Evolutionary conservation across 2,329 filamentous ascomycete genomes (phyloP), one percentile per base, ranked within the genome.

Genomic region (Dothistroma pini): DNA sequence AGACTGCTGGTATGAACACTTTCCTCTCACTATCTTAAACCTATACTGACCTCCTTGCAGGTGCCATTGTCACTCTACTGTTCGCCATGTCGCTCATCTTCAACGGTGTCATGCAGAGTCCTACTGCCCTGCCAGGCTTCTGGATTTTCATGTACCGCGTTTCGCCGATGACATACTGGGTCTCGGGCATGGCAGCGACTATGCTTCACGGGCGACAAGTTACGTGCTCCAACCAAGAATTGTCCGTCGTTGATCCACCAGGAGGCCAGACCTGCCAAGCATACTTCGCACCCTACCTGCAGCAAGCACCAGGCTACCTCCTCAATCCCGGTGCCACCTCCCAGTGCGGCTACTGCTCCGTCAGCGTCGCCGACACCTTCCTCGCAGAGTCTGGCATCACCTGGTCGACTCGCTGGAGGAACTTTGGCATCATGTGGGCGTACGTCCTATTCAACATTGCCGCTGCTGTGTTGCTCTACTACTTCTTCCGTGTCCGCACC

Each of bases 101-200:
- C 68, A 75, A 78, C 66, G 80, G 87, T 71, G 87, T 90, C 3
- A 76, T 91, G 57, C 84, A 87, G 62, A 74, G 81, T 83, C 86
- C 0, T 6, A 62, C 70, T 3, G 79, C 80, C 0, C 78, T 91
- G 1, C 88, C 89, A 0, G 81, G 84, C 0, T 91, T 91, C 77
- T 92, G 89, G 89, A 85, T 85, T 63, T 91, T 90, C 77, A 91
- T 91, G 88, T 89, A 90, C 74, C 81, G 84, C 29, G 79, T 85
- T 11, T 86, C 82, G 0, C 87, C 86, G 0, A 86, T 89, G 61
- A 89, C 86, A 0, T 90, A 90, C 74, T 85, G 81, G 80, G 69
- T 80, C 21, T 69, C 63, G 19, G 76, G 75, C 10, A 74, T 79
- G 41, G 72, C 77, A 1, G 67, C 72, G 5, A 74, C 76, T 0